Evolutionary conservation across 192 early-diverging fungal genomes (phyloP).

Genomic region (Linnemannia exigua): DNA sequence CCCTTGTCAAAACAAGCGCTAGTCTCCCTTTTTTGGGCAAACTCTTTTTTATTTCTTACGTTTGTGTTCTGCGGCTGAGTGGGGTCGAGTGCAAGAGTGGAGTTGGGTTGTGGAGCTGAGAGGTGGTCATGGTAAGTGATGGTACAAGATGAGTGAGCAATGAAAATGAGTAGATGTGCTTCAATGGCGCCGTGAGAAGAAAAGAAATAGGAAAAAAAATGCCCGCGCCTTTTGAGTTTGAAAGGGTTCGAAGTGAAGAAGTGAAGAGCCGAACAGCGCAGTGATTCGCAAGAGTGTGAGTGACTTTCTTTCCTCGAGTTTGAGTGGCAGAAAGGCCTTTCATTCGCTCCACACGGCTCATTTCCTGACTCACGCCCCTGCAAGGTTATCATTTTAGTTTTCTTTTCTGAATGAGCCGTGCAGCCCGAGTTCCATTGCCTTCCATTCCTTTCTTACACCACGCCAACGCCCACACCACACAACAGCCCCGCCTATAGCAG

Average conservation of each 20-base stretch:
- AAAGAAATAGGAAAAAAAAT: not conserved
- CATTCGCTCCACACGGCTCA: not conserved
- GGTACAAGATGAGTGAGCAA: not conserved
- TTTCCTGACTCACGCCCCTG: conserved; percentile 5
- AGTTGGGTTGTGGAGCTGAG: conserved; percentile 59
- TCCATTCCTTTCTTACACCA: conserved; percentile 19
- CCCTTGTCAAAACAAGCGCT: too few species aligned
- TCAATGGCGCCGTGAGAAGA: conserved; percentile 9
- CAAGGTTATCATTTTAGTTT: not conserved
- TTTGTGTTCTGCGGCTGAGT: conserved; percentile 51
- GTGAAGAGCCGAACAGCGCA: not conserved
- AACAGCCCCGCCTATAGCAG: not conserved
- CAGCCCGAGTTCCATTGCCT: conserved; percentile 11
- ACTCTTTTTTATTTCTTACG: conserved; percentile 23
- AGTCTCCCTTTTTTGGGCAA: not conserved
- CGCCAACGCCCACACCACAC: too few species aligned
- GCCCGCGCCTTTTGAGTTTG: not conserved
- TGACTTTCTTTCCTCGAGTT: not conserved
- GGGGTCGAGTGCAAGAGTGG: conserved; percentile 64
- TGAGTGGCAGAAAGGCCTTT: not conserved
- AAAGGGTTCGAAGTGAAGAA: not conserved
- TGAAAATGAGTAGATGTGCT: conserved; percentile 1
- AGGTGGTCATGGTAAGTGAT: conserved; percentile 20
- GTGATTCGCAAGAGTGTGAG: not conserved
- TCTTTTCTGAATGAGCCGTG: not conserved